Conservation (phyloP, 176 grass and related monocot species). For the bread wheat (Triticum aestivum) region DNA sequence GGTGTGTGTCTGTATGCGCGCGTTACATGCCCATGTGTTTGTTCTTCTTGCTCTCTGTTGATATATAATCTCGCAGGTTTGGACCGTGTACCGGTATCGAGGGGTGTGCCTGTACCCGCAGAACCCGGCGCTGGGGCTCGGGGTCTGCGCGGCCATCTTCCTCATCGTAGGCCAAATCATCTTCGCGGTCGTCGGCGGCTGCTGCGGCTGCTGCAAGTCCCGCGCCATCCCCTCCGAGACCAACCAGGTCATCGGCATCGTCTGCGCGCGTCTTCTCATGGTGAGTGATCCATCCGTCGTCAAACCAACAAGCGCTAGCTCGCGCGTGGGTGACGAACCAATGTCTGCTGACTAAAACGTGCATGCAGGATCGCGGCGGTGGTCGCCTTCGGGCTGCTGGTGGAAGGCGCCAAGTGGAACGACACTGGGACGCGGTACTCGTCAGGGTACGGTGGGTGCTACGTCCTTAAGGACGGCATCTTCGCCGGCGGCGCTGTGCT, state of each 20-base stretch:
- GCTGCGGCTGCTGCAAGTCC: slow-evolving; percentile 45
- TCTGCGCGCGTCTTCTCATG: slow-evolving; percentile 27
- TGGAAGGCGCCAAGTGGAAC: background rate
- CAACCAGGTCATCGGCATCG: background rate
- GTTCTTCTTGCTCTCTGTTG: background rate
- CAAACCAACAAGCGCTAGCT: background rate
- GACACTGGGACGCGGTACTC: background rate
- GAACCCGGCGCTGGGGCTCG: slow-evolving; percentile 19
- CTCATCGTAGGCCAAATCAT: slow-evolving; percentile 12
- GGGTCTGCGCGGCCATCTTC: slow-evolving; percentile 33
- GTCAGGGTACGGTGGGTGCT: slow-evolving; percentile 1
- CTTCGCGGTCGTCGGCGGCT: slow-evolving; percentile 20
- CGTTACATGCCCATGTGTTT: too few relatives aligned
- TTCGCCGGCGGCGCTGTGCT: slow-evolving; percentile 34
- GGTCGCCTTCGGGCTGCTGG: slow-evolving; percentile 16
- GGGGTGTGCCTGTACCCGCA: slow-evolving; percentile 22
- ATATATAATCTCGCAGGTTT: background rate
- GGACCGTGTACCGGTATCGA: background rate
- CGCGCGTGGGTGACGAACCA: background rate
- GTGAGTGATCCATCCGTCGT: background rate
- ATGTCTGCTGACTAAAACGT: background rate
- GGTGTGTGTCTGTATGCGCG: background rate
- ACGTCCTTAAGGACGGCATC: slow-evolving; percentile 12
- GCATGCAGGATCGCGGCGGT: slow-evolving; percentile 25
- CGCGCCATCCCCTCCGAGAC: slow-evolving; percentile 24